Conservation (phyloP, 1,284 basidiomycete genomes). For the Fomes fomentarius region DNA sequence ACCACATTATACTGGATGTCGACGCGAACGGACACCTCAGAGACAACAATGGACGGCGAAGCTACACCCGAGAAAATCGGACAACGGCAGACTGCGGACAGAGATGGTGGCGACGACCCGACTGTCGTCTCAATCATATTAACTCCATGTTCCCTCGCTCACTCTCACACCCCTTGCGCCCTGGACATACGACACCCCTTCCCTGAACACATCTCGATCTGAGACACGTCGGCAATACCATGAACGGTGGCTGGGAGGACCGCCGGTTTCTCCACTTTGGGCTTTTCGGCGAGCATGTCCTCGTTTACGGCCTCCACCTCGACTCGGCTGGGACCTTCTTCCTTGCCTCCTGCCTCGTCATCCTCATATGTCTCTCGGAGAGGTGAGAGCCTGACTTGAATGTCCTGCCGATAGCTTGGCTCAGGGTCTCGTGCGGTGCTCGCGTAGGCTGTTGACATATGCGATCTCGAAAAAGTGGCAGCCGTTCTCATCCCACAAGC, state of each 20-base stretch:
- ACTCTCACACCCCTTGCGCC: too few relatives aligned
- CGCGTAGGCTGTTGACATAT: slow-evolving; percentile 53
- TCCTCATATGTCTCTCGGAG: slow-evolving; percentile 56
- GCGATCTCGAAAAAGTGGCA: slow-evolving; percentile 50
- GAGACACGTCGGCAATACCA: slow-evolving; percentile 9
- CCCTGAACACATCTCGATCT: background rate
- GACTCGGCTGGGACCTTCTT: slow-evolving; percentile 50
- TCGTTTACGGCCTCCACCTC: slow-evolving; percentile 55
- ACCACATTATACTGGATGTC: too few relatives aligned
- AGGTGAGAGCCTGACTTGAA: slow-evolving; percentile 44
- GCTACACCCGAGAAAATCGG: background rate
- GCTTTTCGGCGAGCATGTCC: slow-evolving; percentile 58
- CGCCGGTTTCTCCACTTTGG: slow-evolving; percentile 60
- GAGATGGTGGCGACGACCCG: background rate
- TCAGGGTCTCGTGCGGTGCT: background rate
- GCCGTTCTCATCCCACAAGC: slow-evolving; percentile 39
- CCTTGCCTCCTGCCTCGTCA: slow-evolving; percentile 47
- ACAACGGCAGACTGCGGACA: background rate
- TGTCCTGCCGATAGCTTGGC: background rate
- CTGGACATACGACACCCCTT: background rate
- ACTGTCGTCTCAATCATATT: too few relatives aligned
- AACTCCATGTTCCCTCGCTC: too few relatives aligned
- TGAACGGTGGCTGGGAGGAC: slow-evolving; percentile 46
- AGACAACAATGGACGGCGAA: too few relatives aligned
- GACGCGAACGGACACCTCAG: too few relatives aligned